Evolutionary conservation across 257 asterid species (phyloP).

Genomic region (Linaria vulgaris): DNA sequence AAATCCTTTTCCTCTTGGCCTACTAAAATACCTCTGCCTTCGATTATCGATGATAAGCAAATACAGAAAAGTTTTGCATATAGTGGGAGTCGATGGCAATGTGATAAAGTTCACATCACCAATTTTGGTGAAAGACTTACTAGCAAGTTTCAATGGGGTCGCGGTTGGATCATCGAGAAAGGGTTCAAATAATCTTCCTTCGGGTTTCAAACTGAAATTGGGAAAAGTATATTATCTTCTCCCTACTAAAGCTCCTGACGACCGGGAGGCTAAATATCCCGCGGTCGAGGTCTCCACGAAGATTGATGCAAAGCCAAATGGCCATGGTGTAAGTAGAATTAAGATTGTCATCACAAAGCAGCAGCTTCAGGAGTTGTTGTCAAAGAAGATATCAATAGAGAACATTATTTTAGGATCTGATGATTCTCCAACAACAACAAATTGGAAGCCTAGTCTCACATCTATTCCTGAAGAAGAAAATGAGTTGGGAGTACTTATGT

Average conservation of each 20-base stretch:
- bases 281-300: too few relatives aligned
- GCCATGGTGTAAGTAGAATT: conserved; percentile 33
- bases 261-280: too few relatives aligned
- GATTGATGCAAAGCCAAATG: conserved; percentile 7
- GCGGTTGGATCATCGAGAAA: conserved; percentile 34
- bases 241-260: conserved; percentile 25
- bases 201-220: conserved; percentile 28
- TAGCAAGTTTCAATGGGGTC: conserved; percentile 28
- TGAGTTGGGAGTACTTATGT: too few relatives aligned
- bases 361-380: conserved; percentile 45
- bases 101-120: conserved; percentile 34
- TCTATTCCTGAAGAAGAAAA: conserved; percentile 52
- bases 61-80: conserved; percentile 22
- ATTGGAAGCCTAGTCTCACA: conserved; percentile 42
- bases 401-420: conserved; percentile 31
- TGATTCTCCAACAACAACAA: not conserved
- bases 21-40: conserved; percentile 17
- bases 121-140: conserved; percentile 36
- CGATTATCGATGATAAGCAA: conserved; percentile 15
- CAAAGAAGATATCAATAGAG: conserved; percentile 31
- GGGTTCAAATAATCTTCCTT: conserved; percentile 26
- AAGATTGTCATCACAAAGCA: conserved; percentile 49
- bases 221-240: conserved; percentile 40
- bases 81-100: conserved; percentile 39
- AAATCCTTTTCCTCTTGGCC: conserved; percentile 17